Conservation (phyloP, 139 green algal species). For the Diplosphaera chodatii region DNA sequence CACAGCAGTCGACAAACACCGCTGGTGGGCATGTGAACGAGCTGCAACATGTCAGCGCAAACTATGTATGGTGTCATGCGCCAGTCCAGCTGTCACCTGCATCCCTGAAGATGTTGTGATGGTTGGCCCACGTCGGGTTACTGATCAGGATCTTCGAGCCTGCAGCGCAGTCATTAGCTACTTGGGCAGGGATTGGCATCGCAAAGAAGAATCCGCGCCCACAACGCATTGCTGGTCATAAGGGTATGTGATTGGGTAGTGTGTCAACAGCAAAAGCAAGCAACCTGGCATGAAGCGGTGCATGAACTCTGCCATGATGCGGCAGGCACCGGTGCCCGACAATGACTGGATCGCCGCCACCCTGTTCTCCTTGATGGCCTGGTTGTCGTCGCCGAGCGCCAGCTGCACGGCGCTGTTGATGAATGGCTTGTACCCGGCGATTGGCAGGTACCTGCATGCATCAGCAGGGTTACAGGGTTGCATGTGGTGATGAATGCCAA, state of each 20-base stretch:
- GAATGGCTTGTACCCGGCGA: constrained; percentile 72
- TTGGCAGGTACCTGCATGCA: constrained; percentile 68
- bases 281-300: constrained; percentile 30
- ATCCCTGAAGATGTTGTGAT: constrained; percentile 73
- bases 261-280: no score
- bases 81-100: no score
- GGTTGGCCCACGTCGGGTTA: constrained; percentile 69
- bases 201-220: no score
- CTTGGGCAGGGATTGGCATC: no score
- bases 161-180: neutral
- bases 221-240: no score
- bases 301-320: constrained; percentile 86
- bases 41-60: no score
- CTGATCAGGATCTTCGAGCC: constrained; percentile 44
- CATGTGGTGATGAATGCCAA: no score
- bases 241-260: no score
- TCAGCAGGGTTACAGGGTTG: neutral
- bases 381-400: constrained; percentile 66
- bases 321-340: constrained; percentile 74
- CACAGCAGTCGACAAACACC: no score
- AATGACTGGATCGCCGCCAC: constrained; percentile 78
- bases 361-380: constrained; percentile 18
- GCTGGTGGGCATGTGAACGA: constrained; percentile 18
- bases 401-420: constrained; percentile 66
- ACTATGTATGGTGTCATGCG: no score